These are phyloP conservation scores for Galeopsis tetrahit DNA, from an alignment of 257 asterid genomes.

Conservation along the genomic window DNA sequence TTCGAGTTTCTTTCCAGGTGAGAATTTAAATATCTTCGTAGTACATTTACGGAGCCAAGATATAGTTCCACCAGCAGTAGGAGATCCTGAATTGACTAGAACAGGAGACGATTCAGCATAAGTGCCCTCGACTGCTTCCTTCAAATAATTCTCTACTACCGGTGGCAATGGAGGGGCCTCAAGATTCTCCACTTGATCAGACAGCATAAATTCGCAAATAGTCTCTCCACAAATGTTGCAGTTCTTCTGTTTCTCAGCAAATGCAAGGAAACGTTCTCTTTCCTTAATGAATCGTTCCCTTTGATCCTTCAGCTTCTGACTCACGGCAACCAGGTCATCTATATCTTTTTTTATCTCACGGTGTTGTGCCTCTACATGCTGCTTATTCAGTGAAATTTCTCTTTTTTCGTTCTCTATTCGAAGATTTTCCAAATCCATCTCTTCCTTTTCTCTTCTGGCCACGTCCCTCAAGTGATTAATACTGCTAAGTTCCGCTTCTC, in stretches of 20 bases:
- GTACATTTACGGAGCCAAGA: slow-evolving; percentile 95
- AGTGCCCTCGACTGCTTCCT: slow-evolving; percentile 54
- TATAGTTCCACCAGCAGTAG: slow-evolving; percentile 70
- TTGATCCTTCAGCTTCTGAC: slow-evolving; percentile 87
- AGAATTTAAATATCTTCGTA: slow-evolving; percentile 70
- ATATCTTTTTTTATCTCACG: slow-evolving; percentile 86
- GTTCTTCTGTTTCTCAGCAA: slow-evolving; percentile 73
- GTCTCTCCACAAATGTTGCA: slow-evolving; percentile 76
- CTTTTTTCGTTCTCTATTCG: slow-evolving; percentile 67
- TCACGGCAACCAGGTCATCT: slow-evolving; percentile 78
- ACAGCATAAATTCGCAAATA: slow-evolving; percentile 66
- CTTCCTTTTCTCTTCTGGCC: slow-evolving; percentile 83
- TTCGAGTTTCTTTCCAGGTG: slow-evolving; percentile 76
- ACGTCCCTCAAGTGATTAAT: slow-evolving; percentile 74
- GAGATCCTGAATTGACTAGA: slow-evolving; percentile 55
- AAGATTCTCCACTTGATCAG: slow-evolving; percentile 58
- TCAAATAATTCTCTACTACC: slow-evolving; percentile 66
- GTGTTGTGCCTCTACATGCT: slow-evolving; percentile 76
- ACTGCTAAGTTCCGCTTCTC: slow-evolving; percentile 57
- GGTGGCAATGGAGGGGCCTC: slow-evolving; percentile 72
- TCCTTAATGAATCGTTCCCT: slow-evolving; percentile 80
- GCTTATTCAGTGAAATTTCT: slow-evolving; percentile 69
- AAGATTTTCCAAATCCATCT: slow-evolving; percentile 69
- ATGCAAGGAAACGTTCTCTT: slow-evolving; percentile 75
- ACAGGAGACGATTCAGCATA: slow-evolving; percentile 52